Evolutionary conservation across 2,329 filamentous ascomycete genomes (phyloP).

Genomic region (Diaporthe citri): DNA sequence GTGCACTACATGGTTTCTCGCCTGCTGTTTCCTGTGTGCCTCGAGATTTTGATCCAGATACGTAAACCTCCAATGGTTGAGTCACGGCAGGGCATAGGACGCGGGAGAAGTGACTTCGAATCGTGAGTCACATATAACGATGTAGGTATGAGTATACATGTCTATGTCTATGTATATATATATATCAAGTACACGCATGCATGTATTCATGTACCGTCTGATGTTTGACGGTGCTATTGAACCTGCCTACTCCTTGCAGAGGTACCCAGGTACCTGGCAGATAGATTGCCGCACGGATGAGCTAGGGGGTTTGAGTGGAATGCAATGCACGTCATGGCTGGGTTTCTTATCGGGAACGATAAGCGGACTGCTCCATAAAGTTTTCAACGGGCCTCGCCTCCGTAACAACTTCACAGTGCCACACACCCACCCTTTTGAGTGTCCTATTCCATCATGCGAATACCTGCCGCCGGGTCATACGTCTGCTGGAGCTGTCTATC

Average conservation of each 20-base stretch:
- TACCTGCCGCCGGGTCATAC: slow-evolving; percentile 45
- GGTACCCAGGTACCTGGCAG: neutral
- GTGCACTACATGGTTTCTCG: neutral
- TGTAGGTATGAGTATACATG: neutral
- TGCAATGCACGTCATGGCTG: slow-evolving; percentile 2
- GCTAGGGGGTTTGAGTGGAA: neutral
- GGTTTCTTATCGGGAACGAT: slow-evolving; percentile 19
- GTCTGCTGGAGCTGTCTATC: slow-evolving; percentile 51
- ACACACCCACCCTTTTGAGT: slow-evolving; percentile 1
- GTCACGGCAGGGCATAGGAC: neutral
- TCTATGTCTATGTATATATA: neutral
- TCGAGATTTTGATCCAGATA: neutral
- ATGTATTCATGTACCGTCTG: slow-evolving; percentile 1
- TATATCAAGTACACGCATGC: neutral
- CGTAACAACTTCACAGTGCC: neutral
- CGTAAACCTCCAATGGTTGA: neutral
- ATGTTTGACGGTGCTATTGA: neutral
- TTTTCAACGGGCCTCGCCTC: neutral
- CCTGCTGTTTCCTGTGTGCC: neutral
- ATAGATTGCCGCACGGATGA: neutral
- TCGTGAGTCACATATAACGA: neutral
- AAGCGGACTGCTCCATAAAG: slow-evolving; percentile 5
- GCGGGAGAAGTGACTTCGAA: neutral
- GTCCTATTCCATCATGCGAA: slow-evolving; percentile 47
- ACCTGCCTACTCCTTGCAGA: neutral